These are phyloP conservation scores for Albifimbria verrucaria DNA, from an alignment of 2,329 filamentous ascomycete genomes.

Conservation along the genomic window DNA sequence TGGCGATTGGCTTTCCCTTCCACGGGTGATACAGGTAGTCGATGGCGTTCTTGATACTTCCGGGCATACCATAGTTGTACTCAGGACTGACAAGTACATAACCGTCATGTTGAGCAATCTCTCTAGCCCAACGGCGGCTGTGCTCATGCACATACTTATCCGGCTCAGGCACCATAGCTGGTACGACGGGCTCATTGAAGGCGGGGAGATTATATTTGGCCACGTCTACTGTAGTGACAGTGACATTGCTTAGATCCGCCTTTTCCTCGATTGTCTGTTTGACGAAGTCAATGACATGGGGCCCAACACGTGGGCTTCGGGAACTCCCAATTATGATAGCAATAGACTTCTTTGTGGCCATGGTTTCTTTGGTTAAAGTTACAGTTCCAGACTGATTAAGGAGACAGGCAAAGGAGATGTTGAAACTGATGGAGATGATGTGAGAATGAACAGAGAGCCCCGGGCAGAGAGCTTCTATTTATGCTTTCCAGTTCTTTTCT, in stretches of 20 bases:
- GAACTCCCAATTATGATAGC: neutral
- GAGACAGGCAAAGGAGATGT: too few relatives aligned
- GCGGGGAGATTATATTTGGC: constrained; percentile 37
- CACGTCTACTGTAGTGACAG: constrained; percentile 27
- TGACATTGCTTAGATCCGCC: neutral
- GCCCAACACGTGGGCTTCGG: neutral
- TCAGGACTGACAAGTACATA: constrained; percentile 44
- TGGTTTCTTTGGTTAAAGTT: too few relatives aligned
- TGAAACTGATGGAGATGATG: too few relatives aligned
- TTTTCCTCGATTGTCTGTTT: neutral
- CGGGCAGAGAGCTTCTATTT: too few relatives aligned
- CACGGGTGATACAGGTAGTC: constrained; percentile 58
- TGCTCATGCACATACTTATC: constrained; percentile 32
- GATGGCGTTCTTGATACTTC: constrained; percentile 55
- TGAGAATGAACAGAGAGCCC: too few relatives aligned
- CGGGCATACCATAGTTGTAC: constrained; percentile 55
- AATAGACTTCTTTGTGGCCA: neutral
- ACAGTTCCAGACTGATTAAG: too few relatives aligned
- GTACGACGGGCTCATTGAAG: constrained; percentile 36
- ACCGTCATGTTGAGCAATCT: constrained; percentile 37
- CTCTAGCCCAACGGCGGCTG: constrained; percentile 37
- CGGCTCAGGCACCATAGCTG: constrained; percentile 28
- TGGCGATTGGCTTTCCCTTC: constrained; percentile 48
- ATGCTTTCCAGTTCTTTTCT: too few relatives aligned
- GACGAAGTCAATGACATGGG: neutral